A percentile compares a stretch with the other conserved stretches of the same genome.
Conservation (phyloP, 495 filamentous ascomycete species). For the Tricharina praecox region DNA sequence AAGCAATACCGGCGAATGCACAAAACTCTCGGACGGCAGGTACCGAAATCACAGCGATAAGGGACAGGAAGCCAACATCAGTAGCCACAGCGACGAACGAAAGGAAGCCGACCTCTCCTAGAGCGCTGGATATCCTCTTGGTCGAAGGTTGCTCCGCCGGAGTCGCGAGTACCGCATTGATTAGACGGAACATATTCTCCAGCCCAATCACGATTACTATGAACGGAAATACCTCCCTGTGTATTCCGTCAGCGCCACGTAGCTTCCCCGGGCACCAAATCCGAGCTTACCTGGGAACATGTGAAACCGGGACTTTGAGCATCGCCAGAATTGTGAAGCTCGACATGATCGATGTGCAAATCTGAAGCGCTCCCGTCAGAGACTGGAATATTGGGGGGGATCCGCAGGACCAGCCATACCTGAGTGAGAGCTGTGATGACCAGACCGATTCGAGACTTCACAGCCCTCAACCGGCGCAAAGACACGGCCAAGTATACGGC, state of each 20-base stretch:
- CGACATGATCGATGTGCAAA: slow-evolving; percentile 38
- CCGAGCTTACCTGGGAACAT: slow-evolving; percentile 35
- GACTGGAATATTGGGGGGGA: background rate
- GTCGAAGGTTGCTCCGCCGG: slow-evolving; percentile 43
- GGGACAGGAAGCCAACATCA: slow-evolving; percentile 41
- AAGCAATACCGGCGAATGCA: slow-evolving; percentile 48
- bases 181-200: slow-evolving; percentile 55
- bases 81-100: slow-evolving; percentile 42
- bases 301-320: slow-evolving; percentile 43
- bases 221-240: slow-evolving; percentile 41
- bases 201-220: slow-evolving; percentile 54
- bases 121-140: slow-evolving; percentile 44
- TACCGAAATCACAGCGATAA: slow-evolving; percentile 40
- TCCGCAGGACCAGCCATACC: too few species aligned
- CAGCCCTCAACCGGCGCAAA: slow-evolving; percentile 43
- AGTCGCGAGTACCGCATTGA: slow-evolving; percentile 50
- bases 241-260: slow-evolving; percentile 7
- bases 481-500: slow-evolving; percentile 40
- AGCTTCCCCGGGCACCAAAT: too few species aligned
- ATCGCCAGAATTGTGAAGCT: slow-evolving; percentile 48
- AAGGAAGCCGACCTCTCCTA: slow-evolving; percentile 51
- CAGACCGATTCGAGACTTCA: slow-evolving; percentile 51
- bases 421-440: slow-evolving; percentile 46
- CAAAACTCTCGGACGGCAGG: slow-evolving; percentile 51
- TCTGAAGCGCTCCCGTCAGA: background rate